Evolutionary conservation across 495 filamentous ascomycete genomes (phyloP).

Genomic region (Podospora pseudoanserina): DNA sequence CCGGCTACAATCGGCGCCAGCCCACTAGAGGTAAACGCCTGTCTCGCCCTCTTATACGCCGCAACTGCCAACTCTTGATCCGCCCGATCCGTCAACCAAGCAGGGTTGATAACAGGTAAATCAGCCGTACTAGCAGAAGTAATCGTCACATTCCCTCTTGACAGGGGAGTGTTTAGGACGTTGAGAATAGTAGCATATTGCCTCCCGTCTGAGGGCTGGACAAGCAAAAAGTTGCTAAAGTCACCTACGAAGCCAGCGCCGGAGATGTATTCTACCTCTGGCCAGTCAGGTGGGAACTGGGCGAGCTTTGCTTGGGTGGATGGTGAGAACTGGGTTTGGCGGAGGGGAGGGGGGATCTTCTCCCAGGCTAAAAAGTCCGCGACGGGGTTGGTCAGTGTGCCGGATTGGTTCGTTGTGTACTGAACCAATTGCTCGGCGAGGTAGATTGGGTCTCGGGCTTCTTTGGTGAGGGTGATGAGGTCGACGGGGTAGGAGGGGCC

Average conservation of each 20-base stretch:
- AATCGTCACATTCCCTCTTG: slow-evolving; percentile 55
- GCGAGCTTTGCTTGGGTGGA: slow-evolving; percentile 33
- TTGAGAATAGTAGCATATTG: slow-evolving; percentile 31
- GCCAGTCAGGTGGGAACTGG: slow-evolving; percentile 54
- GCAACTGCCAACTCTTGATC: slow-evolving; percentile 46
- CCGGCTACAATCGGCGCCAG: slow-evolving; percentile 6
- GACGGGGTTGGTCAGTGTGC: slow-evolving; percentile 41
- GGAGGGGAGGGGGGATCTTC: slow-evolving; percentile 33
- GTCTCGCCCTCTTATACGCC: slow-evolving; percentile 37
- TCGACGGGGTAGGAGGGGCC: slow-evolving; percentile 57
- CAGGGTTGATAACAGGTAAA: slow-evolving; percentile 45
- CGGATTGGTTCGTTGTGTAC: slow-evolving; percentile 32
- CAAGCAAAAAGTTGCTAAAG: slow-evolving; percentile 29
- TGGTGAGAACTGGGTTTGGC: slow-evolving; percentile 15
- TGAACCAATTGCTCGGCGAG: slow-evolving; percentile 19
- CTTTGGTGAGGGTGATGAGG: slow-evolving; percentile 54
- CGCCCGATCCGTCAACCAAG: slow-evolving; percentile 43
- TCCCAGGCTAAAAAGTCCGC: slow-evolving; percentile 50
- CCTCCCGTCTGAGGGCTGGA: slow-evolving; percentile 37
- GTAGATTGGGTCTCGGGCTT: slow-evolving; percentile 39
- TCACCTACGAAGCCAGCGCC: slow-evolving; percentile 26
- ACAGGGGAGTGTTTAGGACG: slow-evolving; percentile 44
- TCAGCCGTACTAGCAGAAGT: slow-evolving; percentile 38
- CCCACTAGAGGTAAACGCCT: not conserved
- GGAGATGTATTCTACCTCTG: slow-evolving; percentile 49